These are phyloP conservation scores for Amoebophrya sp. DNA, from an alignment of 169 alveolate species.

Conservation along the genomic window DNA sequence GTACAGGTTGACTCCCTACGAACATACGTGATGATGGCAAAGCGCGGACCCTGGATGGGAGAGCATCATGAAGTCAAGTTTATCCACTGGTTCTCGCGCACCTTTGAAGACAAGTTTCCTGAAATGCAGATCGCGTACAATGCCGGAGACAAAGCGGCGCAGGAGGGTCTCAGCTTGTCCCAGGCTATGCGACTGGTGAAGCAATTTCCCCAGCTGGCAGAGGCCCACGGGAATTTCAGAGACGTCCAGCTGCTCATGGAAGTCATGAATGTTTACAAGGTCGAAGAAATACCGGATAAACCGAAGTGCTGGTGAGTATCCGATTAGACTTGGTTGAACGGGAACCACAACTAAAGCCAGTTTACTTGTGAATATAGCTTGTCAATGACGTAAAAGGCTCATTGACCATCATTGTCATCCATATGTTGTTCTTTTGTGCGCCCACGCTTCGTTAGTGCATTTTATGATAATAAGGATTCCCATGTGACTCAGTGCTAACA, in stretches of 20 bases:
- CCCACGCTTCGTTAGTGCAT: too few relatives aligned
- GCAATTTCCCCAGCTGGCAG: neutral
- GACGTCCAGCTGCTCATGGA: neutral
- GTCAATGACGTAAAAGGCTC: too few relatives aligned
- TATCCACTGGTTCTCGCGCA: constrained; percentile 14
- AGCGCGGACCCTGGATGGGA: constrained; percentile 17
- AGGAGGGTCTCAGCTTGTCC: neutral
- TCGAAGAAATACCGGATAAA: neutral
- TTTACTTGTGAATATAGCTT: too few relatives aligned
- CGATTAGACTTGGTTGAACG: too few relatives aligned
- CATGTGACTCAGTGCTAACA: too few relatives aligned
- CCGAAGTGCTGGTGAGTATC: constrained; percentile 22
- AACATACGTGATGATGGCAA: constrained; percentile 3
- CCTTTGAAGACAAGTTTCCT: neutral
- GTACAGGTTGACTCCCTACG: neutral
- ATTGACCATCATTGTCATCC: too few relatives aligned
- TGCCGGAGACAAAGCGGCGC: neutral
- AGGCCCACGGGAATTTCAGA: neutral
- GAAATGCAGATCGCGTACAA: constrained; percentile 15
- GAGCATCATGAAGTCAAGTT: neutral
- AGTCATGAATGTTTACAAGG: neutral
- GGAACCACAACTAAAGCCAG: too few relatives aligned
- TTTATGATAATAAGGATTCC: too few relatives aligned
- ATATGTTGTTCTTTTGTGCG: too few relatives aligned
- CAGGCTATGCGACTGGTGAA: neutral